phyloP scores from a whole-genome alignment of 2,329 filamentous ascomycete species.

The Trichoderma breve region DNA sequence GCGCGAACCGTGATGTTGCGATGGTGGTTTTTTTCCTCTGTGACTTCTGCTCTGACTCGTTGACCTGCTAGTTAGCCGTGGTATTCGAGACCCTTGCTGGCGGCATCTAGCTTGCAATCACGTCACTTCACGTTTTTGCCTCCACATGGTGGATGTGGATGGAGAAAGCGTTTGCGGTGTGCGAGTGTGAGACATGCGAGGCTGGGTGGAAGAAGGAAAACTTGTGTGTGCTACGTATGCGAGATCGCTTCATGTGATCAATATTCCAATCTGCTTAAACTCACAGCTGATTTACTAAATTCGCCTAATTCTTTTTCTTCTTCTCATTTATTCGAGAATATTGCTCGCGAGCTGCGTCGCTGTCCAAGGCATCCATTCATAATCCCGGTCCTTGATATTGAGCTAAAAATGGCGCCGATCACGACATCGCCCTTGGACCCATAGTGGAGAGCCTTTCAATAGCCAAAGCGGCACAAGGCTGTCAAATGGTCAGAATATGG shows the following conservation, averaged over 20 bases:
- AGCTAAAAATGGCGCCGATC: conserved; percentile 21
- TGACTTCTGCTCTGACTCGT: conserved; percentile 3
- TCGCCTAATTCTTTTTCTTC: neutral
- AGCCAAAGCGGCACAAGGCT: neutral
- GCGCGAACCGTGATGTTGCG: conserved; percentile 8
- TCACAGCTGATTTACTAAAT: neutral
- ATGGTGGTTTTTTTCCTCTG: neutral
- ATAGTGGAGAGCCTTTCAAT: conserved; percentile 8
- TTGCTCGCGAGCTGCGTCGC: neutral
- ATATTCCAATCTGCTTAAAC: neutral
- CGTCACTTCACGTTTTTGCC: conserved; percentile 20
- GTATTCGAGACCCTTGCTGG: conserved; percentile 2
- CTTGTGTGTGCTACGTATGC: neutral
- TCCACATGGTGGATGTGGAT: conserved; percentile 13
- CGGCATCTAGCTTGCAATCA: conserved; percentile 3
- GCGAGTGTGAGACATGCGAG: neutral
- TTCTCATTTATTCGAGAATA: neutral
- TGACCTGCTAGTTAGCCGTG: neutral
- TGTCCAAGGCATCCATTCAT: neutral
- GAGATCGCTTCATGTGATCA: neutral
- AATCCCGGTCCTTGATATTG: conserved; percentile 4
- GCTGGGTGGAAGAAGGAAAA: neutral
- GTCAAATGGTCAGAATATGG: neutral
- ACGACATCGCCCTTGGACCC: conserved; percentile 19
- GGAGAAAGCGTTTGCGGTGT: neutral